Base-by-base conservation (phyloP, 2,329 filamentous ascomycete species). In the Talaromyces sp. region DNA sequence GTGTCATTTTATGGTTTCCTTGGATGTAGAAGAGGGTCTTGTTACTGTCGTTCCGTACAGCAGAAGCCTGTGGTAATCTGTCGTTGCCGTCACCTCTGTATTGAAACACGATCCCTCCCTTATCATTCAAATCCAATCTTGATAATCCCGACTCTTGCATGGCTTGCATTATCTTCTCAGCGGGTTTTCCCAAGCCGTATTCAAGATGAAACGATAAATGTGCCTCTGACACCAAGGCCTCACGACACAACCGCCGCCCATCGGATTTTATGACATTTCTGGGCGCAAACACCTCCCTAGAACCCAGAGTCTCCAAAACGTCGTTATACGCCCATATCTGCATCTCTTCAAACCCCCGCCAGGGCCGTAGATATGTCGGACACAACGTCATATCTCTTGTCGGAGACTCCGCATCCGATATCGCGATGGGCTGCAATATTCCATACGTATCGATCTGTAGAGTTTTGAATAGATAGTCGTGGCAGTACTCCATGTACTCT, bases 31-130 rank as follows among this genome's bases (percentile, higher is more conserved):
- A 54, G 5, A 54, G 51, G n/a, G 12, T 34, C 6, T 14, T 34
- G 5, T 30, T 30, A 5, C 14, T 27, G 16, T 54, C 51, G 12
- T 30, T 30, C 8, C 51, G n/a, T 12, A 36, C 33, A 7, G 33
- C 33, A 36, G 7, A 36, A 8, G 12, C 23, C 23, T 23, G 23
- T 23, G 23, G 23, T n/a, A 31, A 54, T 9, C 16, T 2, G 31
- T 54, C 51, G 10, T 47, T 23, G 16, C 66, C 58, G 10, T 67
- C 61, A 23, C 70, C 23, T 23, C 23, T 23, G 23, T 23, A 23
- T 23, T 23, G 23, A 23, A 23, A 23, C 23, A 23, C 23, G 23
- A 23, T 23, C 23, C 23, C 23, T 23, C 23, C 23, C 23, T 23
- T 23, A 23, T 23, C 23, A 23, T 23, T 23, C 23, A 23, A 23